Evolutionary conservation across 495 filamentous ascomycete species (phyloP), one percentile per base, ranked within the genome.

Genomic region (Penicillium ochrochloron): DNA sequence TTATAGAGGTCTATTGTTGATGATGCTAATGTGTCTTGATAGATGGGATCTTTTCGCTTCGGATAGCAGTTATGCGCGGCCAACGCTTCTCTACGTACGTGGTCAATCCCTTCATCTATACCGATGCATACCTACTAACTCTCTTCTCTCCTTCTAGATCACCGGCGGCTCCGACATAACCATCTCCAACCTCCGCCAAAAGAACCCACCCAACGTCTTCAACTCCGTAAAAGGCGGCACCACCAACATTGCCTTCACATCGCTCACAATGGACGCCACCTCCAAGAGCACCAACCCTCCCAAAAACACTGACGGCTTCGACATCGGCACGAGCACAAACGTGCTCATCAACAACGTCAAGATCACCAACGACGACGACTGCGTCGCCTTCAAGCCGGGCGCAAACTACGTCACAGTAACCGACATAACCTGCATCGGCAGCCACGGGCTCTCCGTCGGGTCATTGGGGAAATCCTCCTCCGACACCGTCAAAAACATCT

Each of bases 331-430:
- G n/a, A 77, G 76, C 34, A 76, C 78, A 5, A 73, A 74, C 55
- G 77, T 82, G 0, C 74, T 71, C 19, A 69, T 82, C 51, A 65
- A 63, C 19, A 65, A 70, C 48, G 70, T 75, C 14, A 67, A 66
- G 2, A 74, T 83, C n/a, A 70, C 62, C 23, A 83, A 83, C 59
- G 71, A 81, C 52, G 80, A 83, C 44, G 78, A 81, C 72, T 83
- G 80, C 41, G 74, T 83, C 12, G 80, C 80, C 0, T 79, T 83
- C 55, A 82, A 82, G 46, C 75, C 79, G 0, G 77, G 78, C 14
- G 69, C 75, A 3, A 72, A 79, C 54, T 73, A 74, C 39, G 69
- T 80, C 14, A 78, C 73, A 0, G 76, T 80, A 3, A 71, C 62
- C 2, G 63, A 69, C 23, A 73, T 80, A 8, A 74, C 71, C 33